These are phyloP conservation scores for Magnusiomyces sp. DNA, from an alignment of 1,139 yeast species.

Conservation along the genomic window DNA sequence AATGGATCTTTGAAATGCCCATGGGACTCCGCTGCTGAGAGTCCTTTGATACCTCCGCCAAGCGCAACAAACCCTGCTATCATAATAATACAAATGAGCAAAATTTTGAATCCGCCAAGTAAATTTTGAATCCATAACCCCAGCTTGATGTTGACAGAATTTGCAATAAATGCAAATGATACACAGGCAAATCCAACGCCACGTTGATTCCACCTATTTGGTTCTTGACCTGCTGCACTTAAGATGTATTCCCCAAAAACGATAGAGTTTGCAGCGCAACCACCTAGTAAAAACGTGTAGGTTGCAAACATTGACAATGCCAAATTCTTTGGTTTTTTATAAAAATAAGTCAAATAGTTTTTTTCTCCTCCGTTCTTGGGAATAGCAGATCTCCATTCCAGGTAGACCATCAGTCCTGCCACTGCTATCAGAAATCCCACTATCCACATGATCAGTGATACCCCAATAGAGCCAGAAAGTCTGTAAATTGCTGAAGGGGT, in stretches of 20 bases:
- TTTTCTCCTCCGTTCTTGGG: slow-evolving; percentile 88
- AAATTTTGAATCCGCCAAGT: slow-evolving; percentile 64
- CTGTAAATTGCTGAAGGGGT: slow-evolving; percentile 63
- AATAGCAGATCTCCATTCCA: slow-evolving; percentile 79
- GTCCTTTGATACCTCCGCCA: slow-evolving; percentile 37
- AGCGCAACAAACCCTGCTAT: slow-evolving; percentile 78
- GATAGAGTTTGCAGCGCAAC: slow-evolving; percentile 73
- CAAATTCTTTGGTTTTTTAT: slow-evolving; percentile 57
- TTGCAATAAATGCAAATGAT: slow-evolving; percentile 60
- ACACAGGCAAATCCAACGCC: slow-evolving; percentile 69
- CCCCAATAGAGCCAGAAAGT: slow-evolving; percentile 66
- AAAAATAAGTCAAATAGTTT: slow-evolving; percentile 69
- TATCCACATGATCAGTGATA: slow-evolving; percentile 61
- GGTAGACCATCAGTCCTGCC: slow-evolving; percentile 62
- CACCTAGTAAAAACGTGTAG: slow-evolving; percentile 67
- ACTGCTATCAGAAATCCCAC: slow-evolving; percentile 64
- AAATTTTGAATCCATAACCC: slow-evolving; percentile 63
- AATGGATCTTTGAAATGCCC: slow-evolving; percentile 50
- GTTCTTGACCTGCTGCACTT: slow-evolving; percentile 62
- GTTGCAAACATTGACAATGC: slow-evolving; percentile 70
- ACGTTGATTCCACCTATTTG: slow-evolving; percentile 67
- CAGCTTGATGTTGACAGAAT: slow-evolving; percentile 51
- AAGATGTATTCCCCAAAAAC: slow-evolving; percentile 45
- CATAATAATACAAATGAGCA: slow-evolving; percentile 56
- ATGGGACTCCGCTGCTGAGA: no score